Base-by-base conservation (phyloP, 768 basidiomycete species). In the Tylopilus felleus region DNA sequence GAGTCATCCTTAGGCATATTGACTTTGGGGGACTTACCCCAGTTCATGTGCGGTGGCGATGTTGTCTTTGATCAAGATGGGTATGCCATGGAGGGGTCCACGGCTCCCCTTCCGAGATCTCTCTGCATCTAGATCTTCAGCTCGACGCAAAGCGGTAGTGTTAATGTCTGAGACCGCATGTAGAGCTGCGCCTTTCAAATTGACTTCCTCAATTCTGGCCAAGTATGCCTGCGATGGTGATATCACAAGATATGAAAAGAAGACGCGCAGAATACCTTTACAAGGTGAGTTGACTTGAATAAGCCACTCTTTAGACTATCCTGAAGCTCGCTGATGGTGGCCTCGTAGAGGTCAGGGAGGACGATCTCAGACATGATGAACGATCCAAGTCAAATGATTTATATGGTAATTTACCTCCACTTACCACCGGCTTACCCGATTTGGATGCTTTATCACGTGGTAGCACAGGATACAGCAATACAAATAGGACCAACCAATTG, bases 191-290 rank as follows among this genome's bases (percentile, higher is more conserved):
- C 84, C 84, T 52, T 80, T 71, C 17, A 79, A 60, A 60, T 87
- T 86, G n/a, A 88, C 85, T 61, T 87, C 80, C 5, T 85, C 80
- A 23, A 86, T 86, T 2, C 86, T 76, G 12, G 80, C 78, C 58
- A 86, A 73, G 64, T 87, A 87, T 3, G 83, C 82, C 85, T 86
- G 28, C 5, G 28, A 47, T 17, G 17, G 50, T 52, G 47, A 54
- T 8, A 33, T 47, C 21, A 25, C 25, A 29, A 29, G 21, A 23
- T 0, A 8, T 17, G 12, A 27, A 31, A 9, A n/a, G 14, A n/a
- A 28, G 19, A 23, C 9, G 1, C 1, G 23, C 9, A n/a, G 13
- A 35, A 31, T 51, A 81, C 84, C 71, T 83, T 82, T 25, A 86
- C 80, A 7, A 86, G 75, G 60, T 86, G 83, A 4, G 80, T 79